These are phyloP conservation scores for Nakaseomyces bracarensis DNA, from an alignment of 1,139 yeast genomes.

Conservation along the genomic window DNA sequence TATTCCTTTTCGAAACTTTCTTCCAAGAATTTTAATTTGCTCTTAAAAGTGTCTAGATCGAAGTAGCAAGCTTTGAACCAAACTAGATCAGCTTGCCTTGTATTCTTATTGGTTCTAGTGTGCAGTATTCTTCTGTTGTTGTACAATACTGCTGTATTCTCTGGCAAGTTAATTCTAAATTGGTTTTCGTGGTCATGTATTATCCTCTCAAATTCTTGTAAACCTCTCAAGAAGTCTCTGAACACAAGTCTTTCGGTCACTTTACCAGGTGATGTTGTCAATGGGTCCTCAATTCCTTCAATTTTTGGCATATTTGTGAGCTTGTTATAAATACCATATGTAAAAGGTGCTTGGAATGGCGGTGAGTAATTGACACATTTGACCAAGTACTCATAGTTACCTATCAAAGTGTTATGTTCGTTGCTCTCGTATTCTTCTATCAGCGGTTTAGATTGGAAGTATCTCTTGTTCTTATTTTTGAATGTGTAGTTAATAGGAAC, in stretches of 20 bases:
- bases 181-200: conserved; percentile 51
- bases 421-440: conserved; percentile 48
- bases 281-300: conserved; percentile 15
- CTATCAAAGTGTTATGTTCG: conserved; percentile 25
- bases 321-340: conserved; percentile 40
- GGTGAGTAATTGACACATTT: conserved; percentile 70
- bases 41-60: conserved; percentile 64
- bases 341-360: conserved; percentile 79
- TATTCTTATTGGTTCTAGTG: conserved; percentile 53
- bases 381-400: conserved; percentile 36
- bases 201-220: conserved; percentile 50
- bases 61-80: conserved; percentile 77
- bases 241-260: conserved; percentile 36
- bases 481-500: conserved; percentile 70
- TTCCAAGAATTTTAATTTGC: conserved; percentile 43
- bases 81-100: conserved; percentile 40
- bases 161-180: conserved; percentile 48
- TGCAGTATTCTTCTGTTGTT: conserved; percentile 69
- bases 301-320: conserved; percentile 18
- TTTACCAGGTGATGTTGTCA: conserved; percentile 30
- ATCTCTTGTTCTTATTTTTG: conserved; percentile 54
- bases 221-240: conserved; percentile 52
- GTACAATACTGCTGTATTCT: conserved; percentile 60
- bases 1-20: conserved; percentile 12
- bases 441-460: conserved; percentile 57